phyloP scores from a whole-genome alignment of 2,329 filamentous ascomycete species.

The Elsinoe fawcettii region DNA sequence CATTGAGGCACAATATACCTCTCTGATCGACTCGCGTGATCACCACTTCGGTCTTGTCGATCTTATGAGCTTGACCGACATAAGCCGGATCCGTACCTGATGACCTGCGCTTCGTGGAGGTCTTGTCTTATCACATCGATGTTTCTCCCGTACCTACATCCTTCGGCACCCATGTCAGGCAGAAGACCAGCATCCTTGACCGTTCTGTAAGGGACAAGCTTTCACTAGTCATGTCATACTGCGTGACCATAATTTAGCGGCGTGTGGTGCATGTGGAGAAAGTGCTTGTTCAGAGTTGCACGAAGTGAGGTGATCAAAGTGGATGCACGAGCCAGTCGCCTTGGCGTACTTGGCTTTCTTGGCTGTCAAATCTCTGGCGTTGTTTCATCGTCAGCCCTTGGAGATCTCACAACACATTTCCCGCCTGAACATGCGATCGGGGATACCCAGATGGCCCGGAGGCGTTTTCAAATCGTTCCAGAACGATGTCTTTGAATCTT shows the following conservation, averaged over 20 bases:
- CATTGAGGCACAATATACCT: not conserved
- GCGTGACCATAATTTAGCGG: not conserved
- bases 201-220: not conserved
- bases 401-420: not conserved
- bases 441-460: not conserved
- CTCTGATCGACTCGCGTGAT: not conserved
- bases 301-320: not conserved
- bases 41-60: not conserved
- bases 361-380: not conserved
- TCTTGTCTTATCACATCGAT: conserved; percentile 2
- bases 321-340: not conserved
- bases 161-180: not conserved
- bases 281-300: not conserved
- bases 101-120: not conserved
- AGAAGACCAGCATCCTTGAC: not conserved
- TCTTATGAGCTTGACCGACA: conserved; percentile 10
- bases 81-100: not conserved
- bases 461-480: not conserved
- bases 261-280: not conserved
- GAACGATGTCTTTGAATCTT: not conserved
- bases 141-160: not conserved
- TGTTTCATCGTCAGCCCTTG: not conserved
- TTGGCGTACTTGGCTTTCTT: not conserved
- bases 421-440: not conserved
- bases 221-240: not conserved